Base-by-base conservation (phyloP, 805 yeast genomes). In the Yarrowia osloensis region DNA sequence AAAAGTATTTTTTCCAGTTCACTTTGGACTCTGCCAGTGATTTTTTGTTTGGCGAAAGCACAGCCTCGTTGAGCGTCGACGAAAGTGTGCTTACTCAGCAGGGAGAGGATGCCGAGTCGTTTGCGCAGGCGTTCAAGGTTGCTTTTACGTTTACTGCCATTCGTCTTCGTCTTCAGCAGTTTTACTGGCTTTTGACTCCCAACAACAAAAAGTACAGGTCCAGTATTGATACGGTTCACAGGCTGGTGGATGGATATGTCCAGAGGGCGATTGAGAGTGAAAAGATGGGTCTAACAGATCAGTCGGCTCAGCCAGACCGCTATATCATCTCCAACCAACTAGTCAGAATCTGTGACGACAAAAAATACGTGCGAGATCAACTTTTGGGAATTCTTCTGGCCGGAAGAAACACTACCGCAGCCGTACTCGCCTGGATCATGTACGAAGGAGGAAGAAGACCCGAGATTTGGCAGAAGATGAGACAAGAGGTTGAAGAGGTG, bases 321-420 rank as follows among this genome's bases (percentile, higher is more conserved):
- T 81, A 81, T 69, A 74, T 79, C 12, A 81, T 82, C 72, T 77
- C 81, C 70, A 75, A 79, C 67, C 85, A 81, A 71, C 77, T 82
- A 69, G 82, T 77, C 46, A 78, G 79, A 70, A 80, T 78, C 65
- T 80, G 82, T 21, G 75, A 82, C 63, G 80, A 82, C 70, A 82
- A 82, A 2, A 72, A 68, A 37, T 77, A 79, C 24, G 76, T 82
- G 67, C 76, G 84, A 50, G 84, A 82, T 70, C 85, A 82, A 73
- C 72, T 78, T 67, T 75, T 82, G 71, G 82, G 80, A 70, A 80
- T 82, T 67, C 76, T 82, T 68, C 70, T 81, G 46, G 85, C 85
- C 17, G 85, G 84, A 22, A 77, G 85, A 70, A 85, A 82, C 70
- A 82, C 85, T 29, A 82, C 85, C 12, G 84, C 84, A 1, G 80